These are phyloP conservation scores for Tetratostichococcus sp. DNA, from an alignment of 139 green algal species.

Conservation along the genomic window DNA sequence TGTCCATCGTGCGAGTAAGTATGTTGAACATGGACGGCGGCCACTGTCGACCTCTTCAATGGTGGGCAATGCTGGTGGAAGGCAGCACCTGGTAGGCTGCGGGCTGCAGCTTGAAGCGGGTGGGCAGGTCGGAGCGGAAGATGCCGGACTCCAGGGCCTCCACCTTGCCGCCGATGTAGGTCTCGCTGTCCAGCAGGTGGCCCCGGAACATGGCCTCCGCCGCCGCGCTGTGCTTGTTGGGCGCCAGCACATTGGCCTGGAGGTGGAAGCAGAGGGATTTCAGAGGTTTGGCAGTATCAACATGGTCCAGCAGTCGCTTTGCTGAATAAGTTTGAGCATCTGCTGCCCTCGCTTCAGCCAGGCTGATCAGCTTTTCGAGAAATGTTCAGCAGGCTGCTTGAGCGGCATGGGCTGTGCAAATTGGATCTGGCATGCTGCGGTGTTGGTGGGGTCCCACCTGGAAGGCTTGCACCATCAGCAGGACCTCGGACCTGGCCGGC, in stretches of 20 bases:
- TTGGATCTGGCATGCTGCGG: no score
- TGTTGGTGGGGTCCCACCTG: no score
- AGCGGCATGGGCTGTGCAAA: no score
- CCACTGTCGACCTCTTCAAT: neutral
- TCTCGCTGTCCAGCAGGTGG: slow-evolving; percentile 92
- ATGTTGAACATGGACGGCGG: no score
- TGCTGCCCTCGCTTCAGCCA: no score
- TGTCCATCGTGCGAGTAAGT: no score
- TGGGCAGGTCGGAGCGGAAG: slow-evolving; percentile 92
- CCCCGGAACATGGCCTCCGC: slow-evolving; percentile 66
- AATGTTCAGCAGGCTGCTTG: no score
- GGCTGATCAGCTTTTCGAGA: no score
- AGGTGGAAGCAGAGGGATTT: slow-evolving; percentile 26
- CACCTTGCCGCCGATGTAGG: slow-evolving; percentile 98
- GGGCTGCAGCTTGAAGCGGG: slow-evolving; percentile 72
- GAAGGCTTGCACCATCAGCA: slow-evolving; percentile 92
- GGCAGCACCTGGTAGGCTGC: slow-evolving; percentile 69
- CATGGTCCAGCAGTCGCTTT: no score
- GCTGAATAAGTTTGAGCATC: no score
- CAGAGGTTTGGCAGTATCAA: no score
- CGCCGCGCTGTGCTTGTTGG: slow-evolving; percentile 89
- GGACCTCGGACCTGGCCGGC: slow-evolving; percentile 91
- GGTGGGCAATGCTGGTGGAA: no score
- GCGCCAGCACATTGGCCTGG: slow-evolving; percentile 79
- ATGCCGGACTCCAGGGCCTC: slow-evolving; percentile 80